phyloP scores from a whole-genome alignment of 2,329 filamentous ascomycete species.

The Colletotrichum plurivorum region DNA sequence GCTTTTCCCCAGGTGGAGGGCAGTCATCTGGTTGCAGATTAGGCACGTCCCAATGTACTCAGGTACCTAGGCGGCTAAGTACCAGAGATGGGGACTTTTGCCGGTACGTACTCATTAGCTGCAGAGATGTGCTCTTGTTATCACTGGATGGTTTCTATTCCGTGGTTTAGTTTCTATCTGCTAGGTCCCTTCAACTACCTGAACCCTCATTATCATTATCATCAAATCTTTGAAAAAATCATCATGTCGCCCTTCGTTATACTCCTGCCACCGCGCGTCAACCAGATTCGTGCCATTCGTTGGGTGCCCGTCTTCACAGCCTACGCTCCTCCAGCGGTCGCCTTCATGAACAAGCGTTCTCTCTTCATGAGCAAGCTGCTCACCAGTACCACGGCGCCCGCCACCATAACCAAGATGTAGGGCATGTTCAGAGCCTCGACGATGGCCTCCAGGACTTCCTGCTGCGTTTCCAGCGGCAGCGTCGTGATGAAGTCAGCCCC shows the following conservation, averaged over 20 bases:
- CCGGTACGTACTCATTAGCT: too few species aligned
- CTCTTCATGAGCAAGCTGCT: constrained; percentile 37
- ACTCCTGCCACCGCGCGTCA: too few species aligned
- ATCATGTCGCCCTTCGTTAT: too few species aligned
- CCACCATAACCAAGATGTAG: constrained; percentile 51
- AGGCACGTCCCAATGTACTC: too few species aligned
- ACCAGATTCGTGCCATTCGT: neutral
- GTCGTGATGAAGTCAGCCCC: constrained; percentile 29
- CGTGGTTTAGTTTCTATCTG: too few species aligned
- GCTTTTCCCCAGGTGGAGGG: too few species aligned
- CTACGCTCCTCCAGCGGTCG: constrained; percentile 5
- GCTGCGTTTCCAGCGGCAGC: constrained; percentile 40
- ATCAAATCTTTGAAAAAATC: too few species aligned
- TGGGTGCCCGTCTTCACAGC: neutral
- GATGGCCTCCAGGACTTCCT: constrained; percentile 45
- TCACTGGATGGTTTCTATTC: neutral
- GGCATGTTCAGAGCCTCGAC: constrained; percentile 41
- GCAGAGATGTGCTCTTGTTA: neutral
- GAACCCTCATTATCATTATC: too few species aligned
- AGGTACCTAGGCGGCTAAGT: too few species aligned
- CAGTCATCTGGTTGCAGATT: too few species aligned
- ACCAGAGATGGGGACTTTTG: too few species aligned
- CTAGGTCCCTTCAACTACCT: neutral
- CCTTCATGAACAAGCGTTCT: constrained; percentile 34
- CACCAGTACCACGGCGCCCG: constrained; percentile 52